Base-by-base conservation (phyloP, 2,329 filamentous ascomycete species). In the Apiospora phragmitis region DNA sequence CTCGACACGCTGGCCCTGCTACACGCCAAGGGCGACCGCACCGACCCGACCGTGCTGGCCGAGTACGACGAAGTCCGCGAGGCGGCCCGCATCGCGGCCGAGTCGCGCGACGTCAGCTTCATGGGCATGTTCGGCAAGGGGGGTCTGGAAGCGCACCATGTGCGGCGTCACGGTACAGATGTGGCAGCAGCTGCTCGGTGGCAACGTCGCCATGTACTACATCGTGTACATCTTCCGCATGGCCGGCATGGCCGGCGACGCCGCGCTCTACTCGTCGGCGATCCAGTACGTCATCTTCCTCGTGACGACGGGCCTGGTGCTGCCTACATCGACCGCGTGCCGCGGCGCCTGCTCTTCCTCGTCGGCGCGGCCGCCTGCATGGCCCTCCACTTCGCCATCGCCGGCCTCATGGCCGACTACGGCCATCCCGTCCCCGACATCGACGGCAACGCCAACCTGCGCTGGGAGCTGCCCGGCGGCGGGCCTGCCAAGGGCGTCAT, bases 181-280 rank as follows among this genome's bases (percentile, higher is more conserved):
- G 21, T 89, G 82, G 87, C 86, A 88, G 51, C 88, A 89, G 66
- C 76, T 89, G 21, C 83, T 86, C 0, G 87, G 87, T 8, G 88
- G 87, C 68, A 90, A 89, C 68, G 85, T 88, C 2, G 87, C 87
- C 74, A 83, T 88, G 70, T 89, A 90, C 76, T 91, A 91, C 72
- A 86, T 91, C 71, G 85, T 90, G 0, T 90, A 90, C 72, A 86
- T 90, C 72, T 90, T 91, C 74, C 81, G 85, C 65, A 90, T 90
- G 89, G 88, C 88, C 11, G 84, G 85, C 55, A 85, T 90, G 76
- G 51, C 70, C 7, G 77, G 77, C 9, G 76, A 78, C 68, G 51
- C 70, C 3, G 79, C 80, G 3, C 78, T 88, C 1, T 86, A 84
- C 43, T 87, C 85, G 0, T 86, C 86, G 8, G 85, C 85, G 51